These are phyloP conservation scores for Circinella umbellata DNA, from an alignment of 371 early-diverging fungal species.

Conservation along the genomic window DNA sequence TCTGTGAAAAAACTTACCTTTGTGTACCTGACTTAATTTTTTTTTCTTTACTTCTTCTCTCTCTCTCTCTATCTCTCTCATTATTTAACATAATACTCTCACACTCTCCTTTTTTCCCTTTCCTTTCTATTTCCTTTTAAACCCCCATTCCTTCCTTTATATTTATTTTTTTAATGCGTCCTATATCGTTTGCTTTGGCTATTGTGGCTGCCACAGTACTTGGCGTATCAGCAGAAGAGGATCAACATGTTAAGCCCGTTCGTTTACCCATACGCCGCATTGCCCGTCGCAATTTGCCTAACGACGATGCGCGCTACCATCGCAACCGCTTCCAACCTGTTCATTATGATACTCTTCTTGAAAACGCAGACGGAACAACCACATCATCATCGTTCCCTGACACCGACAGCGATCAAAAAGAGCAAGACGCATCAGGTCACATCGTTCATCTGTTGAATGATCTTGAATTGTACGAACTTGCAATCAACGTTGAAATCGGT, in stretches of 20 bases:
- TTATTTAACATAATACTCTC: not conserved
- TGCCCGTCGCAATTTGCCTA: conserved; percentile 11
- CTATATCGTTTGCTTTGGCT: conserved; percentile 15
- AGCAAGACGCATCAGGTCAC: not conserved
- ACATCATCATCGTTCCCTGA: not conserved
- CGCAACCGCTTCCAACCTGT: conserved; percentile 19
- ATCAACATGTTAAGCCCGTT: conserved; percentile 3
- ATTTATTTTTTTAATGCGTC: conserved; percentile 19
- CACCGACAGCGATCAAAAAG: not conserved
- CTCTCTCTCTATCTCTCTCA: conserved; percentile 5
- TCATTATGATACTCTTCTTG: conserved; percentile 14
- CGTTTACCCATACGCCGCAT: conserved; percentile 26
- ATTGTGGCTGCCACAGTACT: conserved; percentile 9
- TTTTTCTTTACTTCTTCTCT: conserved; percentile 5
- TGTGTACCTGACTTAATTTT: conserved; percentile 4
- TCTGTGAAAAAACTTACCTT: too few species aligned
- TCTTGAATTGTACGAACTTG: conserved; percentile 34
- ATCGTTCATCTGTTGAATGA: conserved; percentile 33
- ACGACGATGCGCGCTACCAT: conserved; percentile 11
- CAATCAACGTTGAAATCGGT: conserved; percentile 57
- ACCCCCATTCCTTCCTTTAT: conserved; percentile 4
- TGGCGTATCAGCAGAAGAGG: conserved; percentile 5
- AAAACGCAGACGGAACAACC: not conserved
- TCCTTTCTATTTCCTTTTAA: conserved; percentile 16
- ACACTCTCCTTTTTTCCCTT: conserved; percentile 16